These are phyloP conservation scores for Cyanodermella asteris DNA, from an alignment of 2,329 filamentous ascomycete genomes.

Conservation along the genomic window DNA sequence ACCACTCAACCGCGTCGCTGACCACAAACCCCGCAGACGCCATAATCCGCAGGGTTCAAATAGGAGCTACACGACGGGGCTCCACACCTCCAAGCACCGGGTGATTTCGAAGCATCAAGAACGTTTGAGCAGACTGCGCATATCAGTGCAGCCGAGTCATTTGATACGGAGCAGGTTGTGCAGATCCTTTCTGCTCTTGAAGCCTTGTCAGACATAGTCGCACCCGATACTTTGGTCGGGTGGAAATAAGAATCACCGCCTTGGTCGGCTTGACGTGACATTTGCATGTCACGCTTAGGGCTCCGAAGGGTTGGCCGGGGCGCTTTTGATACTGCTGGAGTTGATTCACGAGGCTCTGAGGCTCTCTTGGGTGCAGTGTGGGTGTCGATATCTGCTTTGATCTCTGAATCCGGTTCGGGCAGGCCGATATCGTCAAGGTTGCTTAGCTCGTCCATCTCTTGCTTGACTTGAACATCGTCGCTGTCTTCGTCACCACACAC, in stretches of 20 bases:
- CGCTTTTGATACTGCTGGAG: background rate
- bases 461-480: conserved; percentile 33
- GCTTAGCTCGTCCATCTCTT: conserved; percentile 47
- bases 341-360: background rate
- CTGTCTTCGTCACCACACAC: conserved; percentile 52
- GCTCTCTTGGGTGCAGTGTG: conserved; percentile 1
- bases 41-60: conserved; percentile 46
- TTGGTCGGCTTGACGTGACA: background rate
- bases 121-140: conserved; percentile 54
- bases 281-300: background rate
- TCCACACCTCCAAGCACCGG: conserved; percentile 41
- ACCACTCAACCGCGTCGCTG: too few relatives aligned
- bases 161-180: conserved; percentile 46
- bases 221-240: too few relatives aligned
- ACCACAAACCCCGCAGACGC: conserved; percentile 49
- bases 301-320: background rate
- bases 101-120: conserved; percentile 30
- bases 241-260: too few relatives aligned
- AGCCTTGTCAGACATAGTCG: conserved; percentile 7
- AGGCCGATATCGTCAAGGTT: conserved; percentile 15
- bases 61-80: conserved; percentile 38
- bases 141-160: conserved; percentile 30
- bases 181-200: conserved; percentile 18
- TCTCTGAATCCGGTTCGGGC: conserved; percentile 9
- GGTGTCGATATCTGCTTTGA: background rate